phyloP scores from a whole-genome alignment of 2,329 filamentous ascomycete species.

The Tolypocladium capitatum region DNA sequence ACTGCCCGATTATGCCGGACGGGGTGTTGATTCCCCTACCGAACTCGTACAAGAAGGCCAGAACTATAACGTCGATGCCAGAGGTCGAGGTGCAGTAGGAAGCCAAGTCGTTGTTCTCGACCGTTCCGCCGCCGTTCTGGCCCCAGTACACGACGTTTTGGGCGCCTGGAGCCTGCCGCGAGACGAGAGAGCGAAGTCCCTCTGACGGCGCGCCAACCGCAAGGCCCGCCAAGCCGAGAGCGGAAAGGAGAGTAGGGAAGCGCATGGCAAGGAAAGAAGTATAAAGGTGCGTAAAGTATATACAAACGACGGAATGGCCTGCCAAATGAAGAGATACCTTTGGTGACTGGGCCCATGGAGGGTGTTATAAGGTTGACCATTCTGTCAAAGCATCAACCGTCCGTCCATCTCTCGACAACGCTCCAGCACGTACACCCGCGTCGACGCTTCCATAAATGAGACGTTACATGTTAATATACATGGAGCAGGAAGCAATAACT shows the following conservation, averaged over 20 bases:
- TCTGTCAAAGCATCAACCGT: background rate
- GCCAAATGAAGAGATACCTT: background rate
- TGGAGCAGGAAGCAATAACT: too few relatives aligned
- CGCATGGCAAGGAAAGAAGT: background rate
- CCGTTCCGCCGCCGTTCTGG: slow-evolving; percentile 12
- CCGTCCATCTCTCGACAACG: background rate
- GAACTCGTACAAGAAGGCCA: slow-evolving; percentile 28
- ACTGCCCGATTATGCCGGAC: slow-evolving; percentile 25
- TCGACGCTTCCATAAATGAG: background rate
- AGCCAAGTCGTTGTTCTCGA: slow-evolving; percentile 23
- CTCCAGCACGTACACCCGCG: background rate
- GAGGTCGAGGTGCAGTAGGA: slow-evolving; percentile 22
- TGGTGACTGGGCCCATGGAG: background rate
- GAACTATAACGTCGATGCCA: slow-evolving; percentile 28
- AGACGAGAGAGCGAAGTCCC: background rate
- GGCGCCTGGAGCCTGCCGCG: background rate
- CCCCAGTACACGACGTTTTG: slow-evolving; percentile 20
- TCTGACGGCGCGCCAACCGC: background rate
- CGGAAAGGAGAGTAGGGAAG: background rate
- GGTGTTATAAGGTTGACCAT: background rate
- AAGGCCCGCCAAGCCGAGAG: background rate
- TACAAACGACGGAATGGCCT: background rate
- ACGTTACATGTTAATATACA: background rate
- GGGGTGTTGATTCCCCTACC: slow-evolving; percentile 21
- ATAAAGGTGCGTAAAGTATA: background rate